phyloP scores from a whole-genome alignment of 2,329 filamentous ascomycete species.

The Ampelomyces quisqualis region DNA sequence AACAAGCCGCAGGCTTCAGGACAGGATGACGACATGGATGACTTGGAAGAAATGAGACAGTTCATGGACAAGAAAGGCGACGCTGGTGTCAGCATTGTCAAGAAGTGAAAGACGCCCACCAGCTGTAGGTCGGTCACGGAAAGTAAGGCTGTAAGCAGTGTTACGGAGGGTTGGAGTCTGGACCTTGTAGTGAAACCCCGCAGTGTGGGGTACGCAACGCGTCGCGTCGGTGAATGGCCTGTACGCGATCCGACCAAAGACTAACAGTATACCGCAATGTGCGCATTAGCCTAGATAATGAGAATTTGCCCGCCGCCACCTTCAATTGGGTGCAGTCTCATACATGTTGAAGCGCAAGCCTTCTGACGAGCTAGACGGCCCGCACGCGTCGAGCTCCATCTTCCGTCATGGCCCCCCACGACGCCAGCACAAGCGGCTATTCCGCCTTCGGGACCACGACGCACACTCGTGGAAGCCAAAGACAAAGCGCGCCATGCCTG shows the following conservation, averaged over 20 bases:
- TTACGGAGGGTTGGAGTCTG: too few species aligned
- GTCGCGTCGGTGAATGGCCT: constrained; percentile 14
- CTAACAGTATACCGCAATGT: too few species aligned
- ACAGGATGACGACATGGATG: constrained; percentile 40
- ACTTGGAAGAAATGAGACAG: constrained; percentile 44
- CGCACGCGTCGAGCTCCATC: constrained; percentile 20
- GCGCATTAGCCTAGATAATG: too few species aligned
- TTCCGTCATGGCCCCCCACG: constrained; percentile 23
- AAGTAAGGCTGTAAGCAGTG: too few species aligned
- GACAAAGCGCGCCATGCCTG: constrained; percentile 55
- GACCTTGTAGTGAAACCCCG: background rate
- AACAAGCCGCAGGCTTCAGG: constrained; percentile 12
- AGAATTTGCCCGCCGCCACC: background rate
- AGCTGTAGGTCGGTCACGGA: too few species aligned
- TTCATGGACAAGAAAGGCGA: constrained; percentile 47
- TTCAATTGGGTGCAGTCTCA: background rate
- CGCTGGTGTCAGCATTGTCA: constrained; percentile 70
- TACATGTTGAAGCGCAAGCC: constrained; percentile 30
- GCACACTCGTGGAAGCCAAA: constrained; percentile 19
- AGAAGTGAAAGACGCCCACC: too few species aligned
- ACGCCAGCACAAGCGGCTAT: constrained; percentile 26
- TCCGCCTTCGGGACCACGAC: constrained; percentile 21
- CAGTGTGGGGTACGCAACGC: constrained; percentile 5
- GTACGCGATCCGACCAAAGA: constrained; percentile 9
- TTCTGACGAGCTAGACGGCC: constrained; percentile 15